These are phyloP conservation scores for Aspergillus tanneri DNA, from an alignment of 2,329 filamentous ascomycete species.

Conservation along the genomic window DNA sequence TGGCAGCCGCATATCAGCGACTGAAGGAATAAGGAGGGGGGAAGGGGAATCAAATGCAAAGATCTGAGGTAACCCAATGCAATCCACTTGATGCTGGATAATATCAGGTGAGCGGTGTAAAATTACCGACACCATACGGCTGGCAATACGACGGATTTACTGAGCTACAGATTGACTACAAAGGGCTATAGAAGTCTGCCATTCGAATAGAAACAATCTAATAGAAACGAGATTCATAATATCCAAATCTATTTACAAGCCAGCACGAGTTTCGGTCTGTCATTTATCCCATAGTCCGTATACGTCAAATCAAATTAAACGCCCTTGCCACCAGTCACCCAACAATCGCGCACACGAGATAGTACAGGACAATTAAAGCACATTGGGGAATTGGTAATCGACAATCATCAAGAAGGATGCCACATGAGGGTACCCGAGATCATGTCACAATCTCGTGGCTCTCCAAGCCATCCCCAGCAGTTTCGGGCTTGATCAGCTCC, in stretches of 20 bases:
- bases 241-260: constrained; percentile 29
- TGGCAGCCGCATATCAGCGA: constrained; percentile 30
- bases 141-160: too few species aligned
- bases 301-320: constrained; percentile 17
- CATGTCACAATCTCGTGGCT: constrained; percentile 35
- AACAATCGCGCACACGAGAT: constrained; percentile 21
- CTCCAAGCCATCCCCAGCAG: constrained; percentile 27
- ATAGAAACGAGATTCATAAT: constrained; percentile 11
- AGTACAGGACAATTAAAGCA: constrained; percentile 26
- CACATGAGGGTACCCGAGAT: constrained; percentile 4
- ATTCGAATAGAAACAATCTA: not conserved
- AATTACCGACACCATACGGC: too few species aligned
- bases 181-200: not conserved
- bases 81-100: too few species aligned
- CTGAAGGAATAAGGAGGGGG: constrained; percentile 4
- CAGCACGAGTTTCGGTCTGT: constrained; percentile 9
- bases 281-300: too few species aligned
- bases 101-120: constrained; percentile 8
- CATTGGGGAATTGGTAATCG: constrained; percentile 8
- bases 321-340: constrained; percentile 27
- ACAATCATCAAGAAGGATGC: constrained; percentile 2
- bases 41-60: not conserved
- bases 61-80: too few species aligned
- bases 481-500: constrained; percentile 69
- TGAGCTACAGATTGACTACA: not conserved